These are phyloP conservation scores for Fusarium camptoceras DNA, from an alignment of 2,329 filamentous ascomycete species.

Conservation along the genomic window DNA sequence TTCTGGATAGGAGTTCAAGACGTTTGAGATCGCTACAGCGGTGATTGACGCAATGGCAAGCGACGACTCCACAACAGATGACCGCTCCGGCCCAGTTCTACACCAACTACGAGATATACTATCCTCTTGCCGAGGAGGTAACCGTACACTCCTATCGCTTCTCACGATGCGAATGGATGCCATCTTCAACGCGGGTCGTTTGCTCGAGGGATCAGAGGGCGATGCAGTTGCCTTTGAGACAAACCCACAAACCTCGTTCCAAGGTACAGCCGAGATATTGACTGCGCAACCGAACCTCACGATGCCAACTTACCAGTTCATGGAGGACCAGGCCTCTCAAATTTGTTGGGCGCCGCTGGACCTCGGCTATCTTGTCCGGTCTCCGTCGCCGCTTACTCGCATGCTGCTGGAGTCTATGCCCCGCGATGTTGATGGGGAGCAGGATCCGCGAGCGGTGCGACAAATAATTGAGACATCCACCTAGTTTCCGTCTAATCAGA, in stretches of 20 bases:
- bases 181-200: conserved; percentile 32
- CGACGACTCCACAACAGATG: conserved; percentile 37
- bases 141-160: conserved; percentile 53
- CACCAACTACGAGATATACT: conserved; percentile 54
- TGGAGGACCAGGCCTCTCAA: conserved; percentile 44
- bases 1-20: conserved; percentile 54
- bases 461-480: conserved; percentile 20
- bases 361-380: conserved; percentile 43
- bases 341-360: conserved; percentile 46
- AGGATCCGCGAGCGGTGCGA: conserved; percentile 16
- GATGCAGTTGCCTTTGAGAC: conserved; percentile 24
- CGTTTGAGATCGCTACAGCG: conserved; percentile 60
- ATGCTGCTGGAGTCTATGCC: conserved; percentile 45
- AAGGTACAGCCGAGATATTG: conserved; percentile 30
- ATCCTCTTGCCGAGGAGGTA: conserved; percentile 57
- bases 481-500: background rate
- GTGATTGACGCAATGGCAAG: conserved; percentile 56
- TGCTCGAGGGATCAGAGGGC: conserved; percentile 21
- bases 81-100: conserved; percentile 52
- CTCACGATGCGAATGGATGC: conserved; percentile 49
- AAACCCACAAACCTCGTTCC: conserved; percentile 25
- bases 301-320: conserved; percentile 46
- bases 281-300: conserved; percentile 32
- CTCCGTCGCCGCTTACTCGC: conserved; percentile 44
- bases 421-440: conserved; percentile 31